A percentile compares a stretch with the other conserved stretches of the same genome.
These are phyloP conservation scores for Flaveria robusta DNA, from an alignment of 129 eudicot species.

Conservation along the genomic window DNA sequence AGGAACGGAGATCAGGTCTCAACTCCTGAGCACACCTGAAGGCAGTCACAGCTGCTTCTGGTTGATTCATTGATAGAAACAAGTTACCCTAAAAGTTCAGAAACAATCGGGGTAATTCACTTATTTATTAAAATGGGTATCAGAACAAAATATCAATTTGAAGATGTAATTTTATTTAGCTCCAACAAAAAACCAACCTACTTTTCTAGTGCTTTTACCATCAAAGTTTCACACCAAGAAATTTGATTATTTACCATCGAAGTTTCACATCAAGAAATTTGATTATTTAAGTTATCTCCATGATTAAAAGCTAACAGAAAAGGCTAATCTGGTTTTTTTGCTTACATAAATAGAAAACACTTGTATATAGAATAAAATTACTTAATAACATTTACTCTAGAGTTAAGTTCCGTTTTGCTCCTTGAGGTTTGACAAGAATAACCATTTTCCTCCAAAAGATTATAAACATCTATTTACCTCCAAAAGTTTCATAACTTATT, in stretches of 20 bases:
- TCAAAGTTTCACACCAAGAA: background rate
- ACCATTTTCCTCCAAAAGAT: no score
- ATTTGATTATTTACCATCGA: background rate
- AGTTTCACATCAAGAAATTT: background rate
- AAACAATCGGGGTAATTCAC: no score
- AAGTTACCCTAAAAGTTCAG: constrained; percentile 72
- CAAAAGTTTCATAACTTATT: no score
- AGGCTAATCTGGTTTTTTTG: background rate
- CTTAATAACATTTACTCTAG: background rate
- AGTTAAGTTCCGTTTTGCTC: no score
- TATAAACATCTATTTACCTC: no score
- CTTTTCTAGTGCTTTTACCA: background rate
- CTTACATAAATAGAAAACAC: background rate
- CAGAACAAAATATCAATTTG: background rate
- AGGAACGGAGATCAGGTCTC: constrained; percentile 95
- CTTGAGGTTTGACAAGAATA: no score
- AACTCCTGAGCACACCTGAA: constrained; percentile 82
- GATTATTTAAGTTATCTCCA: background rate
- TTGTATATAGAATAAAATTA: background rate
- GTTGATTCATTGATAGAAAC: constrained; percentile 84
- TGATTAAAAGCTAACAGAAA: constrained; percentile 3
- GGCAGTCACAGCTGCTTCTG: constrained; percentile 83
- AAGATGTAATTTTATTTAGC: constrained; percentile 18
- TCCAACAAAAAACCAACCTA: constrained; percentile 4
- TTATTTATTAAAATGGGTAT: background rate